phyloP scores from a whole-genome alignment of 495 filamentous ascomycete species.

The Pseudotulostoma volvatum region DNA sequence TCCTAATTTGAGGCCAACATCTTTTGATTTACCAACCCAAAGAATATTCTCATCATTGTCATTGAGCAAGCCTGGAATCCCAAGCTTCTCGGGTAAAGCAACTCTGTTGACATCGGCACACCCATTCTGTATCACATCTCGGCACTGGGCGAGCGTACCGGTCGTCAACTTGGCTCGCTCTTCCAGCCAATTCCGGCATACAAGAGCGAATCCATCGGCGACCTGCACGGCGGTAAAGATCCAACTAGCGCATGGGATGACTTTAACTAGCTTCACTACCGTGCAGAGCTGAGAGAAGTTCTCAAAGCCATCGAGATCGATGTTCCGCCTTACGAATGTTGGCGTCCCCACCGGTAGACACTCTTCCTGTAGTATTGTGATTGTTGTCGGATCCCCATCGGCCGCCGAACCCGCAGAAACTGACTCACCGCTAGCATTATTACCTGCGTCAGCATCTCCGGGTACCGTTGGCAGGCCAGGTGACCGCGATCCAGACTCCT shows the following conservation, averaged over 20 bases:
- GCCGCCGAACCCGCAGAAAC: no score
- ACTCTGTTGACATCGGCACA: neutral
- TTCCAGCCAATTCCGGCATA: slow-evolving; percentile 57
- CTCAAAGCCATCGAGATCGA: slow-evolving; percentile 51
- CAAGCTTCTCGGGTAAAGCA: neutral
- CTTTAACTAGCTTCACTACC: slow-evolving; percentile 49
- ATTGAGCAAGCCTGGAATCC: no score
- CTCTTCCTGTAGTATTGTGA: no score
- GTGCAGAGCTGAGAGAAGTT: slow-evolving; percentile 56
- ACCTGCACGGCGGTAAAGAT: slow-evolving; percentile 43
- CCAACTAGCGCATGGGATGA: slow-evolving; percentile 38
- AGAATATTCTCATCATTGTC: slow-evolving; percentile 19
- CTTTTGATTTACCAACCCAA: slow-evolving; percentile 39
- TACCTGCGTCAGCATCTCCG: neutral
- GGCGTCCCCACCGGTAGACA: neutral
- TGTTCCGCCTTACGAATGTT: slow-evolving; percentile 25
- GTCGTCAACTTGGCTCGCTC: slow-evolving; percentile 18
- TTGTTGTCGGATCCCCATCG: no score
- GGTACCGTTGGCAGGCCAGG: neutral
- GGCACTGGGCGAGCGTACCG: no score
- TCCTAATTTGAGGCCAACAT: slow-evolving; percentile 41
- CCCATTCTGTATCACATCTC: no score
- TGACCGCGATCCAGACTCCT: slow-evolving; percentile 11
- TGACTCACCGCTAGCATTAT: neutral
- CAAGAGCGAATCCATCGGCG: slow-evolving; percentile 44